These are phyloP conservation scores for Ceratocystis harringtonii DNA, from an alignment of 2,329 filamentous ascomycete genomes.

Conservation along the genomic window DNA sequence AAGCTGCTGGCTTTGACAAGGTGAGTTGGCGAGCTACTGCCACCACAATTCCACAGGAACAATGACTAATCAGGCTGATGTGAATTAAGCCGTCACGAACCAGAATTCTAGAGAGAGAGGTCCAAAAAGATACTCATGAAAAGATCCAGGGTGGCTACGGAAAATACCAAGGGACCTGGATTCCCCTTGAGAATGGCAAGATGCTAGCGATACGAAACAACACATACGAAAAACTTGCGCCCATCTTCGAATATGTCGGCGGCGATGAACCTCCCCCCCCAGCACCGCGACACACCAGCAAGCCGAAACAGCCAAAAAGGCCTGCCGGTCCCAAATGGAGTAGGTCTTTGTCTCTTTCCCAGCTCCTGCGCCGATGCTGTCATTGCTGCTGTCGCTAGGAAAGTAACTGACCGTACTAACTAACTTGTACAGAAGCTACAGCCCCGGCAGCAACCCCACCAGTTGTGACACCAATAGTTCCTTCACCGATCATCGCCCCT, in stretches of 20 bases:
- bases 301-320: slow-evolving; percentile 62
- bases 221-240: slow-evolving; percentile 64
- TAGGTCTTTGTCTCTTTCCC: not conserved
- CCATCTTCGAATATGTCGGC: slow-evolving; percentile 79
- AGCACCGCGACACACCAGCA: slow-evolving; percentile 81
- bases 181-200: slow-evolving; percentile 70
- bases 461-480: not conserved
- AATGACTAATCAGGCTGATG: not conserved
- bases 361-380: not conserved
- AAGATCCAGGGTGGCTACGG: slow-evolving; percentile 98
- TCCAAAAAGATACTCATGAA: slow-evolving; percentile 91
- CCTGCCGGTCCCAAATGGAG: slow-evolving; percentile 47
- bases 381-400: not conserved
- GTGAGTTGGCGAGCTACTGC: not conserved
- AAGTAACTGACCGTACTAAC: not conserved
- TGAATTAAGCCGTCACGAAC: slow-evolving; percentile 56
- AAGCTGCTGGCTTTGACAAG: slow-evolving; percentile 94
- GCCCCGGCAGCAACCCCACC: slow-evolving; percentile 23
- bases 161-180: slow-evolving; percentile 99
- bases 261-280: slow-evolving; percentile 82
- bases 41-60: not conserved
- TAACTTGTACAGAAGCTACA: not conserved
- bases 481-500: slow-evolving; percentile 9
- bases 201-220: slow-evolving; percentile 75
- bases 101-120: slow-evolving; percentile 86